These are phyloP conservation scores for Cercospora sp. DNA, from an alignment of 2,329 filamentous ascomycete genomes.

Conservation along the genomic window DNA sequence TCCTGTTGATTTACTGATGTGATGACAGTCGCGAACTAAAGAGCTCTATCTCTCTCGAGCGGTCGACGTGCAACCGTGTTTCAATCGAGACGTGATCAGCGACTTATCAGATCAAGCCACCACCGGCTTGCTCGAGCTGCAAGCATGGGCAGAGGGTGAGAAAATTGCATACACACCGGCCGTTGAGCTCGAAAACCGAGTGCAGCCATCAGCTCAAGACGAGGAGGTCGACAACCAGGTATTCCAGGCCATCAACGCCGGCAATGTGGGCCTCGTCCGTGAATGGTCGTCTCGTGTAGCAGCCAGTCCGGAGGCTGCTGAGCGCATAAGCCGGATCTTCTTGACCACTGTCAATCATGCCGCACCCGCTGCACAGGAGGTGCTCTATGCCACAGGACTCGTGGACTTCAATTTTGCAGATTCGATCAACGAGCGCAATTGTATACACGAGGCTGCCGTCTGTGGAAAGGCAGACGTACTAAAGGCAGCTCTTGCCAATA, in stretches of 20 bases:
- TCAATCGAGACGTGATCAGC: constrained; percentile 95
- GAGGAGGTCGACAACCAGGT: constrained; percentile 89
- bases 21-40: constrained; percentile 80
- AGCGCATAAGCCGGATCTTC: constrained; percentile 86
- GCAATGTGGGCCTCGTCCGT: constrained; percentile 72
- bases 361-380: constrained; percentile 70
- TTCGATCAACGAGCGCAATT: constrained; percentile 96
- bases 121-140: constrained; percentile 90
- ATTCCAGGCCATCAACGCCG: constrained; percentile 79
- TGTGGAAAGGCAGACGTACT: constrained; percentile 82
- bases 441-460: constrained; percentile 93
- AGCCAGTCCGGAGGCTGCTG: constrained; percentile 61
- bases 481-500: constrained; percentile 69
- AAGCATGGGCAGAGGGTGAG: constrained; percentile 95
- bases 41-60: constrained; percentile 94
- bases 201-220: constrained; percentile 63
- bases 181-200: constrained; percentile 36
- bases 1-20: constrained; percentile 26
- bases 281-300: constrained; percentile 77
- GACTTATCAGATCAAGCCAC: constrained; percentile 96
- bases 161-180: constrained; percentile 67
- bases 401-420: constrained; percentile 93
- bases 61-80: constrained; percentile 96
- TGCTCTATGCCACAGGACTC: constrained; percentile 75
- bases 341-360: constrained; percentile 86